These are phyloP conservation scores for Mycena epipterygia DNA, from an alignment of 768 basidiomycete species.

Conservation along the genomic window DNA sequence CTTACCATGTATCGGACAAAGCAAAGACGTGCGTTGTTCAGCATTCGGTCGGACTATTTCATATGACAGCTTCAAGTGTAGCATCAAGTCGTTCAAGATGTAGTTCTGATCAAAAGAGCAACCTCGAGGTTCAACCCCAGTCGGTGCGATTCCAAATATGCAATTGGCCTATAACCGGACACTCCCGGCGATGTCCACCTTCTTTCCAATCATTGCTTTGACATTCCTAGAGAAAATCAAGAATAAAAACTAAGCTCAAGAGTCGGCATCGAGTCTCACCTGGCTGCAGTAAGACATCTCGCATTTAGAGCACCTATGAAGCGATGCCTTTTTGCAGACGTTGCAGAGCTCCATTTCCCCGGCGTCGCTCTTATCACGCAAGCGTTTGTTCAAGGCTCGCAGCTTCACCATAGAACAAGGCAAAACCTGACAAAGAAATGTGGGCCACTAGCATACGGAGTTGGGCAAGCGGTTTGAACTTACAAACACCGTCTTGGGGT, in stretches of 20 bases:
- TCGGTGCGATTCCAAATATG: slow-evolving; percentile 41
- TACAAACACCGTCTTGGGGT: slow-evolving; percentile 29
- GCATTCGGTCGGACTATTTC: too few species aligned
- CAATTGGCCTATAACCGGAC: slow-evolving; percentile 28
- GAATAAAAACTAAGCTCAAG: neutral
- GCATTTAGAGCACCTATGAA: slow-evolving; percentile 28
- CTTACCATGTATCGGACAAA: too few species aligned
- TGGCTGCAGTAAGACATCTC: slow-evolving; percentile 35
- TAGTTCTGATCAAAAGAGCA: neutral
- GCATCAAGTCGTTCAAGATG: neutral
- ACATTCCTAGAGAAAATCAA: slow-evolving; percentile 33
- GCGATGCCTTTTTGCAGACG: slow-evolving; percentile 34
- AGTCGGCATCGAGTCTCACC: slow-evolving; percentile 12
- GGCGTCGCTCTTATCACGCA: slow-evolving; percentile 33
- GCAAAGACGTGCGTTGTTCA: too few species aligned
- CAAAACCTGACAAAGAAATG: slow-evolving; percentile 1
- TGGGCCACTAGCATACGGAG: too few species aligned
- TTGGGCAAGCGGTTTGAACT: neutral
- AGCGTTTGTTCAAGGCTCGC: slow-evolving; percentile 32
- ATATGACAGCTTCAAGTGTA: neutral
- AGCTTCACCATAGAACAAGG: slow-evolving; percentile 30
- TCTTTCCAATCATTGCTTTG: slow-evolving; percentile 37
- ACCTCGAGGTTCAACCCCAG: slow-evolving; percentile 30
- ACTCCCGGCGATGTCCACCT: slow-evolving; percentile 32
- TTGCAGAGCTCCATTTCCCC: slow-evolving; percentile 35